Percentiles rank a stretch among this genome's conserved stretches.
phyloP scores from a whole-genome alignment of 2,329 filamentous ascomycete species.

The Cryoendolithus antarcticus region DNA sequence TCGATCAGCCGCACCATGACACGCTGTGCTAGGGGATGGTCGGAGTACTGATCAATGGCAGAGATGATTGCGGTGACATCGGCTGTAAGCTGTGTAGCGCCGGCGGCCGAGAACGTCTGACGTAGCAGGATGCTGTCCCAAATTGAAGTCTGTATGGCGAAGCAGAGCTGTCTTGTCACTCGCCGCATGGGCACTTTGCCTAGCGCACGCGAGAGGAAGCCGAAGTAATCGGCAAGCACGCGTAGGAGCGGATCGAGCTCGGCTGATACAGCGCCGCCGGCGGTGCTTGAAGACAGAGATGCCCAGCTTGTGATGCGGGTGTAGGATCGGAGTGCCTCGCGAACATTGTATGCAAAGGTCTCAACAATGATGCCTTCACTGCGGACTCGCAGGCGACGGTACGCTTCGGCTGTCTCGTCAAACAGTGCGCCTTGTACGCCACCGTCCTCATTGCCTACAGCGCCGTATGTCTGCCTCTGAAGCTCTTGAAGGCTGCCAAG shows the following conservation, averaged over 20 bases:
- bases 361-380: slow-evolving; percentile 70
- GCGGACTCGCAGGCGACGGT: slow-evolving; percentile 55
- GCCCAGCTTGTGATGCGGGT: slow-evolving; percentile 42
- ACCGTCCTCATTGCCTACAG: slow-evolving; percentile 37
- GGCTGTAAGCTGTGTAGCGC: slow-evolving; percentile 64
- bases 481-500: slow-evolving; percentile 54
- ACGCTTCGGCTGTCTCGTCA: slow-evolving; percentile 77
- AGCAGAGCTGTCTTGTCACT: slow-evolving; percentile 57
- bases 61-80: slow-evolving; percentile 64
- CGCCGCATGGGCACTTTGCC: slow-evolving; percentile 63
- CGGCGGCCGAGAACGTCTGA: slow-evolving; percentile 70
- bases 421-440: slow-evolving; percentile 64
- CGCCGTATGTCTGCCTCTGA: slow-evolving; percentile 65
- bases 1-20: slow-evolving; percentile 53
- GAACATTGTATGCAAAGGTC: slow-evolving; percentile 47
- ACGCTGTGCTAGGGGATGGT: slow-evolving; percentile 40
- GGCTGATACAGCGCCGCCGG: slow-evolving; percentile 28
- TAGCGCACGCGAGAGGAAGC: slow-evolving; percentile 60
- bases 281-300: slow-evolving; percentile 38
- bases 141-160: slow-evolving; percentile 58
- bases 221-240: slow-evolving; percentile 58
- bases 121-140: slow-evolving; percentile 66
- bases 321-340: slow-evolving; percentile 45
- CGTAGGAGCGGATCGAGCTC: slow-evolving; percentile 66
- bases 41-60: slow-evolving; percentile 56